phyloP scores from a whole-genome alignment of 2,329 filamentous ascomycete species.

The Ophiosphaerella narmari region DNA sequence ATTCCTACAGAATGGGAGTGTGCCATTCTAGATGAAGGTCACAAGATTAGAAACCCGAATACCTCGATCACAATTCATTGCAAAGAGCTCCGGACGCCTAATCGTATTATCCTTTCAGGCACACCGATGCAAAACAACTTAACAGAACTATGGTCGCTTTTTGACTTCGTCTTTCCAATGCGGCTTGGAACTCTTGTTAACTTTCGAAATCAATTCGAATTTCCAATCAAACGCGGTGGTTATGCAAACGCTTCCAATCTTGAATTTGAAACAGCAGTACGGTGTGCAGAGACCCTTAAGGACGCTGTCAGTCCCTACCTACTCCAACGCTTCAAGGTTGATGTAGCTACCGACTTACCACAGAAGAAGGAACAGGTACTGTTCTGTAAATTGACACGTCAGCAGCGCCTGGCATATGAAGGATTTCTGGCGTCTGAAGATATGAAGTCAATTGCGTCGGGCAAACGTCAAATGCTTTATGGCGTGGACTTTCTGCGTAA shows the following conservation, averaged over 20 bases:
- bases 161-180: conserved; percentile 98
- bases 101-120: conserved; percentile 90
- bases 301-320: conserved; percentile 93
- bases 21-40: conserved; percentile 92
- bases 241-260: conserved; percentile 95
- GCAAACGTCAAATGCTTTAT: conserved; percentile 78
- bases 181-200: conserved; percentile 87
- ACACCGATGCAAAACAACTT: conserved; percentile 98
- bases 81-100: conserved; percentile 88
- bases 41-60: conserved; percentile 97
- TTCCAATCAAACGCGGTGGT: conserved; percentile 89
- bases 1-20: conserved; percentile 89
- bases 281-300: conserved; percentile 91
- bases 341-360: conserved; percentile 90
- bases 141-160: conserved; percentile 92
- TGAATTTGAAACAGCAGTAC: conserved; percentile 91
- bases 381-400: conserved; percentile 86
- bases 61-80: conserved; percentile 92
- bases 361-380: conserved; percentile 96
- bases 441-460: conserved; percentile 78
- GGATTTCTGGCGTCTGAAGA: conserved; percentile 81
- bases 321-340: conserved; percentile 87
- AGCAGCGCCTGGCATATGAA: conserved; percentile 81
- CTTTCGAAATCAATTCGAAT: conserved; percentile 89
- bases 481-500: conserved; percentile 93